Base-by-base conservation (phyloP, 73 alveolate genomes). In the Symbiodinium natans region DNA sequence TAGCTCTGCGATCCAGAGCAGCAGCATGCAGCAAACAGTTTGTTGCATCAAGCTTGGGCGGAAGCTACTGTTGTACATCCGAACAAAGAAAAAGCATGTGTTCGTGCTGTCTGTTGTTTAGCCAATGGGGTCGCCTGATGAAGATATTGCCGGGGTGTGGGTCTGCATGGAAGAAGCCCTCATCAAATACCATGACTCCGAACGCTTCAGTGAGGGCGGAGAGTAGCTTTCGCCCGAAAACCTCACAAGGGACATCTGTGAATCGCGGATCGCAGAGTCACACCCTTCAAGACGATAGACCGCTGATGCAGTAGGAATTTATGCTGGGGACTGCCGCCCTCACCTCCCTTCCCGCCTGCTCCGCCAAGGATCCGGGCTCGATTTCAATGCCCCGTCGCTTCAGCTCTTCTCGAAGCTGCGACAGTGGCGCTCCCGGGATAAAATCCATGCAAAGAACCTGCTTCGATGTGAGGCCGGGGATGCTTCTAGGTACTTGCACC, bases 121-220 rank as follows among this genome's bases (percentile, higher is more conserved):
- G 63, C 63, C 8, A 48, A 17, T 8, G 38, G 36, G 17, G 89
- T 7, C 25, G 92, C 97, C 99, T 80, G 74, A 99, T 99, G 77
- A 98, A 94, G 56, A 99, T 90, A 54, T 99, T 99, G 27, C 99
- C 99, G 10, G 99, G 99, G 77, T 99, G 99, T 2, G 99, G 99
- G 68, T 99, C 99, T 2, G 99, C 93, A 73, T 99, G 99, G 74
- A 99, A 99, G 80, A 99, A 99, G n/a, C 99, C 99, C 86, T 95
- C 95, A 68, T 95, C 99, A 83, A 83, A 99, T 83, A 99, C 98
- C 99, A 99, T 99, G 52, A 92, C 80, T 38, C 94, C 96, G 77
- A 99, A 99, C 42, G 99, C 98, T 46, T 93, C 99, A 15, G 99
- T 99, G 52, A 99, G 63, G 6, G 99, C 56, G 11, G 93, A 87